Evolutionary conservation across 257 asterid genomes (phyloP).

Genomic region (Knoxia roxburghii): DNA sequence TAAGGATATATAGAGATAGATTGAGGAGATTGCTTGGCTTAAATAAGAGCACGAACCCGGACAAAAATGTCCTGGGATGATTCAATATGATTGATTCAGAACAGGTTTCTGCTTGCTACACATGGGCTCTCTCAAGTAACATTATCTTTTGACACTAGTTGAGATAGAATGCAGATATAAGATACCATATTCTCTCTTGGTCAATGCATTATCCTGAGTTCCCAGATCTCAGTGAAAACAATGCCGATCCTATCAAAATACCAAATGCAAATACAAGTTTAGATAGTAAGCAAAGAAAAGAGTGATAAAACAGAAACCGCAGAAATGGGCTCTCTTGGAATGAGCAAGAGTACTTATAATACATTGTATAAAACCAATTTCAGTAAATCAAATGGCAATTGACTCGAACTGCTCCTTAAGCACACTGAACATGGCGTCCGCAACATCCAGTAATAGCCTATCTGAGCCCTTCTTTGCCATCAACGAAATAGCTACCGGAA

Average conservation of each 20-base stretch:
- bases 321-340: neutral
- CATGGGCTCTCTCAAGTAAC: too few relatives aligned
- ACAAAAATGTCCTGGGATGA: too few relatives aligned
- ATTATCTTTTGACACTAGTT: too few relatives aligned
- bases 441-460: slow-evolving; percentile 54
- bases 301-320: neutral
- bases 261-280: neutral
- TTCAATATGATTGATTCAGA: too few relatives aligned
- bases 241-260: neutral
- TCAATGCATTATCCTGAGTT: too few relatives aligned
- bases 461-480: slow-evolving; percentile 79
- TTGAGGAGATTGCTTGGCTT: too few relatives aligned
- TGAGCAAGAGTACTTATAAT: too few relatives aligned
- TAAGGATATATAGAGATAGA: too few relatives aligned
- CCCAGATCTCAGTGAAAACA: neutral
- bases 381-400: slow-evolving; percentile 7
- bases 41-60: too few relatives aligned
- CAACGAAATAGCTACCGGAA: slow-evolving; percentile 69
- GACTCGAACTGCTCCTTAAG: slow-evolving; percentile 30
- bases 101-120: too few relatives aligned
- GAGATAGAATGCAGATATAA: too few relatives aligned
- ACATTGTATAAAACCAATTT: neutral
- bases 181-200: too few relatives aligned
- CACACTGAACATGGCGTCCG: slow-evolving; percentile 35
- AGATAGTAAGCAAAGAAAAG: neutral